Evolutionary conservation across 495 filamentous ascomycete species (phyloP).

Genomic region (Talaromyces proteolyticus): DNA sequence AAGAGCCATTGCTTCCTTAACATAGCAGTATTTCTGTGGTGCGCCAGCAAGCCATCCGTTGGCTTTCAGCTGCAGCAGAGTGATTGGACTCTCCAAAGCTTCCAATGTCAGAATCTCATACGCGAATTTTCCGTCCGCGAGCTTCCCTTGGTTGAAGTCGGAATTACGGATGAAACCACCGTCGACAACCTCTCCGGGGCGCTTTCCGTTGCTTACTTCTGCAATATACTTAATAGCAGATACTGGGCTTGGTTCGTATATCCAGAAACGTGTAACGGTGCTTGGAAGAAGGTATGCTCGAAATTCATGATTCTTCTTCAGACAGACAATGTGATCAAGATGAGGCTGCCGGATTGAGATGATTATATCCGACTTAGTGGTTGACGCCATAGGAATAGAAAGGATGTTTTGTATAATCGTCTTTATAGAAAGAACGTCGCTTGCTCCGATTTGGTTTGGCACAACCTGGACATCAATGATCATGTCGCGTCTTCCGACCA

Average conservation of each 20-base stretch:
- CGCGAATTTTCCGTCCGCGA: conserved; percentile 25
- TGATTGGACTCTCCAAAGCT: conserved; percentile 20
- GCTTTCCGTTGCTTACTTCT: conserved; percentile 12
- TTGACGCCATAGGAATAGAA: no score
- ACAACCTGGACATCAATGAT: no score
- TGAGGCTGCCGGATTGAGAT: conserved; percentile 29
- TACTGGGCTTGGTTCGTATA: conserved; percentile 25
- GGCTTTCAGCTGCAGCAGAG: conserved; percentile 16
- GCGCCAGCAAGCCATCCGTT: conserved; percentile 17
- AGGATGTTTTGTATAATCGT: no score
- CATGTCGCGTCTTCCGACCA: no score
- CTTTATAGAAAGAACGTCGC: no score
- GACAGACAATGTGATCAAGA: conserved; percentile 22
- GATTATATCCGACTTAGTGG: conserved; percentile 24
- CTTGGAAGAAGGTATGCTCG: conserved; percentile 27
- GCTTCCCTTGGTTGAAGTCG: conserved; percentile 32
- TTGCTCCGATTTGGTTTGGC: no score
- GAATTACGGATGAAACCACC: conserved; percentile 29
- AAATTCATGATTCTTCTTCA: conserved; percentile 34
- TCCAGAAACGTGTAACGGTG: conserved; percentile 23
- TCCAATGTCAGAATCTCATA: conserved; percentile 29
- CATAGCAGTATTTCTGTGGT: conserved; percentile 26
- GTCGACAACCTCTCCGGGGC: conserved; percentile 25
- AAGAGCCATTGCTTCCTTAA: no score
- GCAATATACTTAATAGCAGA: conserved; percentile 16